Conservation (phyloP, 2,329 filamentous ascomycete species). For the Aspergillus sp. region DNA sequence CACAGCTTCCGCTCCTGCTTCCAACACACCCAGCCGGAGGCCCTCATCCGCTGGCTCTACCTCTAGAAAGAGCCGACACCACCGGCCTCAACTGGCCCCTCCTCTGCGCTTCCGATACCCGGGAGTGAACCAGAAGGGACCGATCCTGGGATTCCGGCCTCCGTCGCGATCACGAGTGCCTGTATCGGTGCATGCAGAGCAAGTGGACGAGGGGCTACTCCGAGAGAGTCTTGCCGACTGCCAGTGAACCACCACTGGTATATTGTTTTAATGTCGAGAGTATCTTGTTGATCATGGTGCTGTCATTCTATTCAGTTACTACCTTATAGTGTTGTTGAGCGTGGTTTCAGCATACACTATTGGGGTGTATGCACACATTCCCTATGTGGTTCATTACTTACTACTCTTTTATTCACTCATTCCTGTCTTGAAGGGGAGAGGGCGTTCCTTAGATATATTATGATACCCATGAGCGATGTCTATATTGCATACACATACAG, state of each 20-base stretch:
- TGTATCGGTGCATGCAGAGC: constrained; percentile 59
- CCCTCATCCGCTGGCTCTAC: constrained; percentile 63
- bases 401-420: background rate
- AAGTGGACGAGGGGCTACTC: constrained; percentile 62
- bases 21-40: constrained; percentile 53
- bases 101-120: constrained; percentile 53
- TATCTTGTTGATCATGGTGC: constrained; percentile 1
- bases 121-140: constrained; percentile 77
- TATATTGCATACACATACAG: background rate
- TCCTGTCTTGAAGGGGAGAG: background rate
- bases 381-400: background rate
- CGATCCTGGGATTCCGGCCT: constrained; percentile 70
- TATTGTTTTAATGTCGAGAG: background rate
- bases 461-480: constrained; percentile 19
- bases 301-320: constrained; percentile 1
- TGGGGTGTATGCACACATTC: background rate
- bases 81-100: constrained; percentile 8
- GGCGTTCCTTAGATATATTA: constrained; percentile 11
- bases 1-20: constrained; percentile 20
- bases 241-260: constrained; percentile 29
- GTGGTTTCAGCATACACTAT: background rate
- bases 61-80: constrained; percentile 46
- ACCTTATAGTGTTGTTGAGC: background rate
- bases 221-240: constrained; percentile 58
- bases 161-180: constrained; percentile 56